These are phyloP conservation scores for Tolypocladium guangdongense DNA, from an alignment of 2,329 filamentous ascomycete species.

Conservation along the genomic window DNA sequence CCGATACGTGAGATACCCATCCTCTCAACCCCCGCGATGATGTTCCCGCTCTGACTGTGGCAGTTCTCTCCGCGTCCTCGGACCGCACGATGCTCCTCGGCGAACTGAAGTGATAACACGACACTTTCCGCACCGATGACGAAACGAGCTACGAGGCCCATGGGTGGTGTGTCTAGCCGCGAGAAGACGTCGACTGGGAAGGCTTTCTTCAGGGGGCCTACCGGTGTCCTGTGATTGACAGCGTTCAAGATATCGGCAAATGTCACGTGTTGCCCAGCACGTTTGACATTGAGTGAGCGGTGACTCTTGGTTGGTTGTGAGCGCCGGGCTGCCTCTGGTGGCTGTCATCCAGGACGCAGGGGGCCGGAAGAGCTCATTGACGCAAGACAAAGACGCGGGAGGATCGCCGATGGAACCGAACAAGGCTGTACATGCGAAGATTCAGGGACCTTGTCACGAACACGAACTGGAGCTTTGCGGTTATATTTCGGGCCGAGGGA, in stretches of 20 bases:
- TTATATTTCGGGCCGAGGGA: not conserved
- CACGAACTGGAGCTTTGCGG: not conserved
- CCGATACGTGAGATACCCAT: conserved; percentile 61
- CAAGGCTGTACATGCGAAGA: not conserved
- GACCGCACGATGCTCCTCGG: conserved; percentile 77
- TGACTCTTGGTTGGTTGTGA: not conserved
- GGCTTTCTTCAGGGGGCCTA: not conserved
- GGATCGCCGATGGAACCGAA: not conserved
- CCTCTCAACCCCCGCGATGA: not conserved
- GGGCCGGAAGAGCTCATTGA: not conserved
- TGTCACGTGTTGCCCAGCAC: not conserved
- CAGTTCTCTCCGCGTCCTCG: conserved; percentile 84
- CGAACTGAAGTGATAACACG: conserved; percentile 49
- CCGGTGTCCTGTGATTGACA: not conserved
- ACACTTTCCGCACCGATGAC: not conserved
- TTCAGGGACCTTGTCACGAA: not conserved
- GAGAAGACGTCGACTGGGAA: not conserved
- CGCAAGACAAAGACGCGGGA: not conserved
- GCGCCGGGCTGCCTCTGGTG: not conserved
- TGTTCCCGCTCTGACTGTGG: conserved; percentile 23
- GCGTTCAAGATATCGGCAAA: not conserved
- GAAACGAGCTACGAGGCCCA: not conserved
- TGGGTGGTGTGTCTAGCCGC: not conserved
- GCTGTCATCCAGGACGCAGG: not conserved
- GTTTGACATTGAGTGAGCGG: not conserved